These are phyloP conservation scores for Sarocladium oryzae DNA, from an alignment of 2,329 filamentous ascomycete species.

Conservation along the genomic window DNA sequence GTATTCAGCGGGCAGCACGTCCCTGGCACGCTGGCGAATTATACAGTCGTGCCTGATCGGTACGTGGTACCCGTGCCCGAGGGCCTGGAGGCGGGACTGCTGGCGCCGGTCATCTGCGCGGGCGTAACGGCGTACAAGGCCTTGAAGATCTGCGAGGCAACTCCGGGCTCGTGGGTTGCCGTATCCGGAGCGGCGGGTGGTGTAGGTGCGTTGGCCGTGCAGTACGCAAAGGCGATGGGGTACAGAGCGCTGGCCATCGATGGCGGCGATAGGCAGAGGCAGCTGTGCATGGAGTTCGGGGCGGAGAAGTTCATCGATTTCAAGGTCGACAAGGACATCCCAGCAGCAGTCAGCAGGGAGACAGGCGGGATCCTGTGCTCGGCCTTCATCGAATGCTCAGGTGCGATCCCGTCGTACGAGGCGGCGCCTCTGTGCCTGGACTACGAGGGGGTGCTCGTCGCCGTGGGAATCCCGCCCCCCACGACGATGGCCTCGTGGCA, in stretches of 20 bases:
- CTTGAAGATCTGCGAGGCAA: slow-evolving; percentile 67
- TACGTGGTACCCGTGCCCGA: slow-evolving; percentile 67
- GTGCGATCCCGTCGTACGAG: not conserved
- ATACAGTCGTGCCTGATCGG: slow-evolving; percentile 56
- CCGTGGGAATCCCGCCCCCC: slow-evolving; percentile 29
- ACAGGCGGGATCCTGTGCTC: not conserved
- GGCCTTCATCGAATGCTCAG: slow-evolving; percentile 2
- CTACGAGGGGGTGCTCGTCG: slow-evolving; percentile 31
- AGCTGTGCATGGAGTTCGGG: slow-evolving; percentile 63
- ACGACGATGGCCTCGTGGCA: slow-evolving; percentile 22
- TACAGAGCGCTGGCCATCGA: slow-evolving; percentile 43
- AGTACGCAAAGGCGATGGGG: slow-evolving; percentile 90
- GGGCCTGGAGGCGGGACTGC: slow-evolving; percentile 15
- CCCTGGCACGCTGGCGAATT: slow-evolving; percentile 55
- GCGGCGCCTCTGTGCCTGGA: not conserved
- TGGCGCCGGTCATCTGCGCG: slow-evolving; percentile 74
- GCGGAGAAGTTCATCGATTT: slow-evolving; percentile 73
- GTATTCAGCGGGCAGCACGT: slow-evolving; percentile 56
- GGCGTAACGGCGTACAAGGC: slow-evolving; percentile 82
- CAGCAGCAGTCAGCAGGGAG: not conserved
- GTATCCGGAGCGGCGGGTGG: slow-evolving; percentile 79
- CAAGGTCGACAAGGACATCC: slow-evolving; percentile 59
- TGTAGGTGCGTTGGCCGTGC: slow-evolving; percentile 66
- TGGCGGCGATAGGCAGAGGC: slow-evolving; percentile 70
- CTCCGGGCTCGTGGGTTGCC: slow-evolving; percentile 68